Conservation (phyloP, 805 yeast species). For the Saccharomycopsis sp. region DNA sequence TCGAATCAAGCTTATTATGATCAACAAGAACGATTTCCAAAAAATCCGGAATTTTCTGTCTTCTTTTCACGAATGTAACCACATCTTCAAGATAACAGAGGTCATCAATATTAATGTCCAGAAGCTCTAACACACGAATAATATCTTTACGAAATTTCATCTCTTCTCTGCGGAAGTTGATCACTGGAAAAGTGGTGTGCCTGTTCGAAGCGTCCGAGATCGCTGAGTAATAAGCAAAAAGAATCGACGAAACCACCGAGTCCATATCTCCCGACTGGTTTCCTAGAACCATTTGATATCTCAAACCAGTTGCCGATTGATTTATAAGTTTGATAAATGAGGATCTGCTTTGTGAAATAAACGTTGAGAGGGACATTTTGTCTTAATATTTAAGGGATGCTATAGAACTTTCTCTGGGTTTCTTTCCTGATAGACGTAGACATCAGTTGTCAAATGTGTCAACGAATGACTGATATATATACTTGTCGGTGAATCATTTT, state of each 20-base stretch:
- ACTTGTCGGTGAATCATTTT: no score
- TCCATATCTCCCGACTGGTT: conserved; percentile 53
- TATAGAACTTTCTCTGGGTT: neutral
- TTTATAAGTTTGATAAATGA: neutral
- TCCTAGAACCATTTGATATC: conserved; percentile 16
- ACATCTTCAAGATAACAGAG: conserved; percentile 69
- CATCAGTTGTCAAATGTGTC: no score
- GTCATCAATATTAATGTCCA: conserved; percentile 40
- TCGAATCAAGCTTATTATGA: conserved; percentile 63
- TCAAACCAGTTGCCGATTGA: neutral
- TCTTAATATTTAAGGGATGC: no score
- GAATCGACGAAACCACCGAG: conserved; percentile 71
- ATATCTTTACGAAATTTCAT: conserved; percentile 68
- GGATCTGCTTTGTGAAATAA: neutral
- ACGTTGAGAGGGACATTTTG: neutral
- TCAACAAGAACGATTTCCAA: conserved; percentile 55
- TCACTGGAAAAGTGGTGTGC: conserved; percentile 51
- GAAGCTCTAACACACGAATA: conserved; percentile 40
- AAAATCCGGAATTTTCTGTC: conserved; percentile 23
- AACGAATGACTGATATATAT: no score
- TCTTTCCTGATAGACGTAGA: no score
- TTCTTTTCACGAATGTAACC: conserved; percentile 12
- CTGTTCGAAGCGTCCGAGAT: conserved; percentile 23
- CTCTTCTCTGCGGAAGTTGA: conserved; percentile 67
- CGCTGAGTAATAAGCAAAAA: conserved; percentile 55